Percentiles rank a stretch among this genome's conserved stretches.
These are phyloP conservation scores for Diaporthe capsici DNA, from an alignment of 2,329 filamentous ascomycete genomes.

Conservation along the genomic window DNA sequence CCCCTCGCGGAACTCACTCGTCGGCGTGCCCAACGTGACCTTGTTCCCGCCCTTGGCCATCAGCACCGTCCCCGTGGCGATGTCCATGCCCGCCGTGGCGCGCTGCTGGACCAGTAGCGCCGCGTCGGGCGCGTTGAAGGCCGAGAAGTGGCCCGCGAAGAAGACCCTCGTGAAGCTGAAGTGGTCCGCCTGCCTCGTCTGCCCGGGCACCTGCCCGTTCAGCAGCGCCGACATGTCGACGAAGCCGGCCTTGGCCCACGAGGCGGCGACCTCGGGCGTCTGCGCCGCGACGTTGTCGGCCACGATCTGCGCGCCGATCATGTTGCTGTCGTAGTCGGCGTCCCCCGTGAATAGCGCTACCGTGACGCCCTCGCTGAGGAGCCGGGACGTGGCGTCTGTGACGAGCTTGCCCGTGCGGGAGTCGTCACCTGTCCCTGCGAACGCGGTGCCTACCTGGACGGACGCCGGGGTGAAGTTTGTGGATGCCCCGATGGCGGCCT, in stretches of 20 bases:
- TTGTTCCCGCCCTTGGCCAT: neutral
- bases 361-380: constrained; percentile 68
- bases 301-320: constrained; percentile 60
- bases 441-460: constrained; percentile 57
- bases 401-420: constrained; percentile 50
- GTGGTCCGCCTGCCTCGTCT: constrained; percentile 76
- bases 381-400: constrained; percentile 57
- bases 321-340: constrained; percentile 66
- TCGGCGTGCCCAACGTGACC: constrained; percentile 15
- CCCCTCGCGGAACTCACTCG: constrained; percentile 21
- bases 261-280: constrained; percentile 43
- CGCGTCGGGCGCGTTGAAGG: constrained; percentile 62
- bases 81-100: constrained; percentile 61
- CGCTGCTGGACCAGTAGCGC: constrained; percentile 63
- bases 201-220: constrained; percentile 69
- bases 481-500: constrained; percentile 68
- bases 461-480: constrained; percentile 67
- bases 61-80: constrained; percentile 56
- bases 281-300: constrained; percentile 64
- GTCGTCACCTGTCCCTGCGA: constrained; percentile 50
- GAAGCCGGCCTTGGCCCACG: constrained; percentile 73
- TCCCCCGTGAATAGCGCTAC: constrained; percentile 70
- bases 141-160: constrained; percentile 67
- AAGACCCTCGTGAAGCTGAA: constrained; percentile 70
- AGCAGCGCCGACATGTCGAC: constrained; percentile 74